phyloP scores from a whole-genome alignment of 2,329 filamentous ascomycete genomes.

The Ampelomyces quisqualis region DNA sequence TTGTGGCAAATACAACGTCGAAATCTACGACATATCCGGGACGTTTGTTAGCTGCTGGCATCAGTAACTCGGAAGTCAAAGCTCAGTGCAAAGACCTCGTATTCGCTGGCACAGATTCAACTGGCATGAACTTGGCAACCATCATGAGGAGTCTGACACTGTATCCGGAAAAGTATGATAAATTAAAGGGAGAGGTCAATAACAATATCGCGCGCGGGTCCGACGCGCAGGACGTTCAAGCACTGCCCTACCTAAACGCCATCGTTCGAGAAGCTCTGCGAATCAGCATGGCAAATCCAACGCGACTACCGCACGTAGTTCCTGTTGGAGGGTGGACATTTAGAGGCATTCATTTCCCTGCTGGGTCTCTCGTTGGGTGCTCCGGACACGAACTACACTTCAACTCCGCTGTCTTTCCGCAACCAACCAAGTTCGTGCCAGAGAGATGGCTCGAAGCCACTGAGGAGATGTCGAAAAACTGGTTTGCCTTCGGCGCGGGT shows the following conservation, averaged over 20 bases:
- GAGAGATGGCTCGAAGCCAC: constrained; percentile 38
- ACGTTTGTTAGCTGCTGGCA: constrained; percentile 49
- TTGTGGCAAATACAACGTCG: constrained; percentile 40
- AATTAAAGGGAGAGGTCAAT: constrained; percentile 22
- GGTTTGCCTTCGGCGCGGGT: constrained; percentile 37
- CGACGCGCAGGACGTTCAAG: constrained; percentile 17
- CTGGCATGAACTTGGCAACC: constrained; percentile 32
- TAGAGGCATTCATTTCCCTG: constrained; percentile 27
- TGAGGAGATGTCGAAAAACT: constrained; percentile 36
- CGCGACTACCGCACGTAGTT: constrained; percentile 33
- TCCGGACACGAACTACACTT: constrained; percentile 33
- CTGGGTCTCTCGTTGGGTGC: constrained; percentile 28
- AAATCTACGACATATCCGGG: constrained; percentile 51
- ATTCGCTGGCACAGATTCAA: constrained; percentile 35
- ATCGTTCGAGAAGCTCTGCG: constrained; percentile 51
- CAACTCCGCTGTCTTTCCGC: constrained; percentile 21
- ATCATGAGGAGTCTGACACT: constrained; percentile 22
- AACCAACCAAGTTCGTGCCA: constrained; percentile 21
- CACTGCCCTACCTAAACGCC: constrained; percentile 49
- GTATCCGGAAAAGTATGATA: constrained; percentile 22
- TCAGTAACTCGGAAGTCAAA: constrained; percentile 49
- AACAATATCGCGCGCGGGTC: constrained; percentile 13
- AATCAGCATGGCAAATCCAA: constrained; percentile 46
- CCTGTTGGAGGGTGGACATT: constrained; percentile 31
- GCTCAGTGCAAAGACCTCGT: constrained; percentile 56